A percentile compares a stretch with the other conserved stretches of the same genome.
Conservation (phyloP, 139 green algal species). For the Tetradesmus obliquus region DNA sequence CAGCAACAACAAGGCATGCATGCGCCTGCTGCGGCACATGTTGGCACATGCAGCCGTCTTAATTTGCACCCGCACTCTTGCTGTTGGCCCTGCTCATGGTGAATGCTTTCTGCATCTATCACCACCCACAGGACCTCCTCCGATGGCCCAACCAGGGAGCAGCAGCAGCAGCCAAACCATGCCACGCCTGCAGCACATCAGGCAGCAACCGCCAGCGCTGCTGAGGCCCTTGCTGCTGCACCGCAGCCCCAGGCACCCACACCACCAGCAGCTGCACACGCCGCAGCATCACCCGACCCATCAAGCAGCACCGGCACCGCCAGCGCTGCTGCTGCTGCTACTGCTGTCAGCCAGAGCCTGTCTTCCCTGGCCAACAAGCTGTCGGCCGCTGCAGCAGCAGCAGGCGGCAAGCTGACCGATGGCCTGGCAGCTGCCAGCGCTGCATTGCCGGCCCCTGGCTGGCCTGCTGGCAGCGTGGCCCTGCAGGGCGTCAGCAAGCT, state of each 20-base stretch:
- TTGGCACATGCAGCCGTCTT: neutral
- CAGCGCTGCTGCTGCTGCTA: neutral
- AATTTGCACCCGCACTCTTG: neutral
- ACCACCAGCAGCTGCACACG: neutral
- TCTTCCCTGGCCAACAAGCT: neutral
- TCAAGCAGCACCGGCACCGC: neutral
- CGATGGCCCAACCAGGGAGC: neutral
- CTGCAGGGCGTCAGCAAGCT: constrained; percentile 23
- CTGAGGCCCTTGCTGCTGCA: neutral
- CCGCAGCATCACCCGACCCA: neutral
- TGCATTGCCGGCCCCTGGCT: neutral
- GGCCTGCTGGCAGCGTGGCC: constrained; percentile 13
- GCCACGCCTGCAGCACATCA: neutral
- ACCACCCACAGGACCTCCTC: neutral
- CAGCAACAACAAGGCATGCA: neutral
- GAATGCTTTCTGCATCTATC: neutral
- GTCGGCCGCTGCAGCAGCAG: neutral
- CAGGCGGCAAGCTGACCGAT: neutral
- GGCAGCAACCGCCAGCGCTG: neutral
- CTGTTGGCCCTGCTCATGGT: neutral
- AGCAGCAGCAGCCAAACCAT: neutral
- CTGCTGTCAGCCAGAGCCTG: neutral
- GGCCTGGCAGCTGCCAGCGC: neutral
- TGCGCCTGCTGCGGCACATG: neutral
- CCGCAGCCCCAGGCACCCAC: neutral